These are phyloP conservation scores for Candida patagonica DNA, from an alignment of 805 yeast genomes.

Conservation along the genomic window DNA sequence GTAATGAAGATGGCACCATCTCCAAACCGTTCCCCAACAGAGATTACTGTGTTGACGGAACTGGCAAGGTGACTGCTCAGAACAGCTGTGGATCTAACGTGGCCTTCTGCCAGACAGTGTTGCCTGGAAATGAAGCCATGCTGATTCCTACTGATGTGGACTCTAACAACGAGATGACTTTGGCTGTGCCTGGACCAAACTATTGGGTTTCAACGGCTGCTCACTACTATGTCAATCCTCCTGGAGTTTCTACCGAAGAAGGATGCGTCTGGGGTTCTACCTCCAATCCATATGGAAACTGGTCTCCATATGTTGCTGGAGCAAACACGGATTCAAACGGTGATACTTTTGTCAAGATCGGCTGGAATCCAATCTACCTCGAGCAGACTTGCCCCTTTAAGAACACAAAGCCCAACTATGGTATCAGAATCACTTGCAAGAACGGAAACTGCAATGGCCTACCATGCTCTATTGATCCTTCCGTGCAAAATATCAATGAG, in stretches of 20 bases:
- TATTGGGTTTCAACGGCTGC: constrained; percentile 85
- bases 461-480: constrained; percentile 77
- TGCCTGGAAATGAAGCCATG: constrained; percentile 94
- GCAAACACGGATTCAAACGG: constrained; percentile 67
- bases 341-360: constrained; percentile 72
- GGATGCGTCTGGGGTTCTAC: constrained; percentile 90
- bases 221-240: constrained; percentile 90
- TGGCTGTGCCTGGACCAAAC: constrained; percentile 72
- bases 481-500: constrained; percentile 47
- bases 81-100: constrained; percentile 51
- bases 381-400: constrained; percentile 47
- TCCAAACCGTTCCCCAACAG: constrained; percentile 50
- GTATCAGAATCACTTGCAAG: constrained; percentile 66
- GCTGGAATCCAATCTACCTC: constrained; percentile 83
- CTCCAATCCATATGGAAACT: constrained; percentile 66
- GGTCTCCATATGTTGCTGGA: constrained; percentile 93
- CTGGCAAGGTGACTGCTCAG: constrained; percentile 57
- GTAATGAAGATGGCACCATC: constrained; percentile 60
- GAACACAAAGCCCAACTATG: constrained; percentile 51
- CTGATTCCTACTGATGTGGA: constrained; percentile 69
- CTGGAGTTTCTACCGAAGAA: constrained; percentile 81
- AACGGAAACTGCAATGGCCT: constrained; percentile 61
- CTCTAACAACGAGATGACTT: constrained; percentile 36
- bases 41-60: constrained; percentile 67
- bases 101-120: constrained; percentile 86